phyloP scores from a whole-genome alignment of 2,329 filamentous ascomycete genomes.

The Alternaria brassicicola region DNA sequence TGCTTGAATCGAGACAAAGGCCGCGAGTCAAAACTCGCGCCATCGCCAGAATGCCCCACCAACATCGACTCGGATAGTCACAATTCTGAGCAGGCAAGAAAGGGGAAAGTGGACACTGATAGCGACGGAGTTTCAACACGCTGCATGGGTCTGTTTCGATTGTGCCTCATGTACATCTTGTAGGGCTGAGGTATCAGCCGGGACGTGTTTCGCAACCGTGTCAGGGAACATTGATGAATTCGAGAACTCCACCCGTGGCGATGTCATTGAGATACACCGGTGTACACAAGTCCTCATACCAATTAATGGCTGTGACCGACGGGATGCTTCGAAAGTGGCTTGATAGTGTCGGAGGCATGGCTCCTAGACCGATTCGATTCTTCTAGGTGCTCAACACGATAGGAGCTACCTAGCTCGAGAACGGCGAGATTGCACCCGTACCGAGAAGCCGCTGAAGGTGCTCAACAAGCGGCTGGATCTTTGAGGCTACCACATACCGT shows the following conservation, averaged over 20 bases:
- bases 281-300: not conserved
- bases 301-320: not conserved
- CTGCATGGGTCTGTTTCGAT: constrained; percentile 7
- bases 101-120: not conserved
- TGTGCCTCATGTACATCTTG: constrained; percentile 4
- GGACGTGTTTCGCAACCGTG: not conserved
- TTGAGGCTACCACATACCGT: not conserved
- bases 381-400: constrained; percentile 1
- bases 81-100: not conserved
- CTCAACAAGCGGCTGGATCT: not conserved
- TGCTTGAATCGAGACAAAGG: not conserved
- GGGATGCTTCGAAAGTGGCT: constrained; percentile 9
- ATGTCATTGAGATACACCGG: not conserved
- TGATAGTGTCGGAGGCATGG: constrained; percentile 1
- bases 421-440: not conserved
- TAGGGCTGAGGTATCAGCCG: constrained; percentile 3
- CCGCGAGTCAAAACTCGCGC: constrained; percentile 1
- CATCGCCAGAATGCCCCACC: not conserved
- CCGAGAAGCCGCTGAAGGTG: not conserved
- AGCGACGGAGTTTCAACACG: not conserved
- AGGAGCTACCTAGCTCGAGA: not conserved
- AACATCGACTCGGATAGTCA: not conserved
- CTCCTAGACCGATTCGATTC: constrained; percentile 2
- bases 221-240: not conserved
- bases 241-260: not conserved